phyloP scores from a whole-genome alignment of 2,329 filamentous ascomycete species.

The Calonectria pseudoreteaudii region DNA sequence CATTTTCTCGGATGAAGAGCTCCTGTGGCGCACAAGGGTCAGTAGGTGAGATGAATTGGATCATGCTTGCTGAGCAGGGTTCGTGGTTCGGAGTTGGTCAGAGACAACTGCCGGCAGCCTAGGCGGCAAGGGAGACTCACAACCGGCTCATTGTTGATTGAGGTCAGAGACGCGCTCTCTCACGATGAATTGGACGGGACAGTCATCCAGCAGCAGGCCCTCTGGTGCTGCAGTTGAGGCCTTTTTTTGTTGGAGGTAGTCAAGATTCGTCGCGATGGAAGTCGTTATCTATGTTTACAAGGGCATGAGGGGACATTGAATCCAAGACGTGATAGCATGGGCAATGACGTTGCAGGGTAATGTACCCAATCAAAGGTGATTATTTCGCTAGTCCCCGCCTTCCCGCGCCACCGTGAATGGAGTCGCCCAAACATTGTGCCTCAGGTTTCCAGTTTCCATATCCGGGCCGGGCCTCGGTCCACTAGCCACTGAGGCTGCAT shows the following conservation, averaged over 20 bases:
- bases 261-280: slow-evolving; percentile 14
- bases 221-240: neutral
- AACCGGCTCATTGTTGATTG: slow-evolving; percentile 34
- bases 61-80: neutral
- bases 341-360: slow-evolving; percentile 39
- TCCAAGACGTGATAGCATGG: slow-evolving; percentile 39
- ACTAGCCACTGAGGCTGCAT: slow-evolving; percentile 8
- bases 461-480: neutral
- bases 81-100: neutral
- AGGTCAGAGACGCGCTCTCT: slow-evolving; percentile 28
- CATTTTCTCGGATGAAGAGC: slow-evolving; percentile 47
- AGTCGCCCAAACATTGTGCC: neutral
- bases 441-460: neutral
- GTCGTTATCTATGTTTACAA: slow-evolving; percentile 7
- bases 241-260: slow-evolving; percentile 4
- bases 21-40: slow-evolving; percentile 14
- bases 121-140: slow-evolving; percentile 37
- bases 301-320: slow-evolving; percentile 19
- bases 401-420: neutral
- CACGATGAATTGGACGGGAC: neutral
- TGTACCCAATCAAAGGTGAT: slow-evolving; percentile 32
- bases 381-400: neutral
- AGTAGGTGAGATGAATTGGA: slow-evolving; percentile 9
- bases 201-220: slow-evolving; percentile 16
- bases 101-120: neutral